Evolutionary conservation across 805 yeast genomes (phyloP).

Genomic region (Saccharomycopsis guyanensis): DNA sequence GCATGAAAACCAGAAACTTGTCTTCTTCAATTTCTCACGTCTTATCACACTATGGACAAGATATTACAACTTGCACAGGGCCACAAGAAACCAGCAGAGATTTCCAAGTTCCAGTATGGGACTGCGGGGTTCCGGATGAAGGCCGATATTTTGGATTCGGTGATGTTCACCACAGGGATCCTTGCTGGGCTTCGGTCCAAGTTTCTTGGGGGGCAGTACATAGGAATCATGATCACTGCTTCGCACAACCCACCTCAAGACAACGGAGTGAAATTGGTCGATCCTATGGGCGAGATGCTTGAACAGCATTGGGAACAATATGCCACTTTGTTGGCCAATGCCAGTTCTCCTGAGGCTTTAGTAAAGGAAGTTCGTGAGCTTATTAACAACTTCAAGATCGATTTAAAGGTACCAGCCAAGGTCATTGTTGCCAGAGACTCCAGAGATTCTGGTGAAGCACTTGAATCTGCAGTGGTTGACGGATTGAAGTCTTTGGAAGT

Average conservation of each 20-base stretch:
- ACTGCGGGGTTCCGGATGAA: conserved; percentile 93
- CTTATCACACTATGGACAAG: conserved; percentile 3
- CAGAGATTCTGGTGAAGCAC: conserved; percentile 70
- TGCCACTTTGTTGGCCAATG: conserved; percentile 77
- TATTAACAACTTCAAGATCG: conserved; percentile 37
- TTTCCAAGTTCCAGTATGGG: conserved; percentile 59
- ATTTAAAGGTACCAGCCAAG: conserved; percentile 34
- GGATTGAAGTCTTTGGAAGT: conserved; percentile 50
- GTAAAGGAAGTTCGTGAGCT: conserved; percentile 32
- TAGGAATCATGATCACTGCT: conserved; percentile 97
- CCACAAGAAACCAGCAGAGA: conserved; percentile 35
- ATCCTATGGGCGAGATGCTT: conserved; percentile 88
- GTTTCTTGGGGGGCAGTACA: conserved; percentile 52
- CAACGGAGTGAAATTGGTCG: conserved; percentile 90
- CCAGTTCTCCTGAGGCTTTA: conserved; percentile 40
- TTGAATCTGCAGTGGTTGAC: conserved; percentile 50
- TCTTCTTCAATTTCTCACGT: too few relatives aligned
- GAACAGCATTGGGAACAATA: conserved; percentile 73
- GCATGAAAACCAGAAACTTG: too few relatives aligned
- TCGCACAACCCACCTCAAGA: conserved; percentile 91
- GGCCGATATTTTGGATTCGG: conserved; percentile 65
- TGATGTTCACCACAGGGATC: conserved; percentile 76
- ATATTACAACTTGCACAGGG: conserved; percentile 6
- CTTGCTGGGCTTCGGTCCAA: conserved; percentile 81
- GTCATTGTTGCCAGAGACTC: conserved; percentile 82